These are phyloP conservation scores for Radiomyces spectabilis DNA, from an alignment of 192 early-diverging fungal genomes.

Conservation along the genomic window DNA sequence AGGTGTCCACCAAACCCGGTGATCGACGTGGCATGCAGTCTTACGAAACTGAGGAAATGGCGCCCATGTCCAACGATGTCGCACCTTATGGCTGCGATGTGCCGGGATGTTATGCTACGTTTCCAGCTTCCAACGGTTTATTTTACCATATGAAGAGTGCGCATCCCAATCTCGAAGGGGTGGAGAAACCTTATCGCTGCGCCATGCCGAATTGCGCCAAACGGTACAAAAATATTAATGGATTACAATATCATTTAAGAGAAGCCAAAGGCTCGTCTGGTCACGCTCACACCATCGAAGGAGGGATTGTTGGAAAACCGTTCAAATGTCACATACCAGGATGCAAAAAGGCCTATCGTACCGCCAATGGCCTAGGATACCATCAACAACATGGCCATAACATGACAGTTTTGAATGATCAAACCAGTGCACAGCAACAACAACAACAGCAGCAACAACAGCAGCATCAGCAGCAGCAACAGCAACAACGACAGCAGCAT, in stretches of 20 bases:
- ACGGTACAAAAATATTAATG: conserved; percentile 78
- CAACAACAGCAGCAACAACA: not conserved
- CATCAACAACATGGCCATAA: conserved; percentile 27
- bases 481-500: not conserved
- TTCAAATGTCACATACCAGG: conserved; percentile 29
- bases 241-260: conserved; percentile 72
- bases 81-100: conserved; percentile 37
- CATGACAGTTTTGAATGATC: too few relatives aligned
- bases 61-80: too few relatives aligned
- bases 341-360: conserved; percentile 35
- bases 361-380: conserved; percentile 31
- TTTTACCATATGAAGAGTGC: conserved; percentile 39
- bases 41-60: too few relatives aligned
- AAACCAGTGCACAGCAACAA: not conserved
- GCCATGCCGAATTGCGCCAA: conserved; percentile 58
- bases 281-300: conserved; percentile 3
- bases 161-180: conserved; percentile 23
- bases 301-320: conserved; percentile 13
- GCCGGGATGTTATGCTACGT: conserved; percentile 20
- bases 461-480: not conserved
- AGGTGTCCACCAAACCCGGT: too few relatives aligned
- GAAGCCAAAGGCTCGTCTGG: conserved; percentile 41
- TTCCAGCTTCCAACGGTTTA: conserved; percentile 28
- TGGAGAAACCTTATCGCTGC: conserved; percentile 58
- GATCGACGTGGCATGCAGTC: too few relatives aligned